Evolutionary conservation across 179 eudicot genomes (phyloP).

Genomic region (Beta corolliflora): DNA sequence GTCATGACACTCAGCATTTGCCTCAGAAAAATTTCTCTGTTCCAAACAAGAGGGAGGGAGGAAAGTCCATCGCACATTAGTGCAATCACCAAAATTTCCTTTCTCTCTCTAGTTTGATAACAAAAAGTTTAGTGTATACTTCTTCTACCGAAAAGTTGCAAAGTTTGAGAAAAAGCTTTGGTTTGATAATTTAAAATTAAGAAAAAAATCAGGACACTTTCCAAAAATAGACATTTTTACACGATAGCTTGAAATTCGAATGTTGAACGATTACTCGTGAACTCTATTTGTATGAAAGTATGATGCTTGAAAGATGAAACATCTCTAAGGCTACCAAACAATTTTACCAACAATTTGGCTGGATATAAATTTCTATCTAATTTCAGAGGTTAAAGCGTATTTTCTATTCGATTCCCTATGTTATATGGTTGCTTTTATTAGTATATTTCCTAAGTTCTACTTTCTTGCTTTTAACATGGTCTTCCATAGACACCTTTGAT

Average conservation of each 20-base stretch:
- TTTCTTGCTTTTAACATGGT: background rate
- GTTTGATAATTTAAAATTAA: background rate
- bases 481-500: too few relatives aligned
- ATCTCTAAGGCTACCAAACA: background rate
- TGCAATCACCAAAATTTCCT: too few relatives aligned
- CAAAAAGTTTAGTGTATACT: too few relatives aligned
- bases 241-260: background rate
- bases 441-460: too few relatives aligned
- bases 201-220: background rate
- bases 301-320: background rate
- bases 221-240: background rate
- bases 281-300: background rate
- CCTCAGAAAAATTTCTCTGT: background rate
- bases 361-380: background rate
- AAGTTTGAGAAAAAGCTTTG: background rate
- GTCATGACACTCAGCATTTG: background rate
- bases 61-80: too few relatives aligned
- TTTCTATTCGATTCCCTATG: background rate
- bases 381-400: background rate
- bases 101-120: too few relatives aligned
- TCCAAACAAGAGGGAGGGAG: too few relatives aligned
- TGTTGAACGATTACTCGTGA: too few relatives aligned
- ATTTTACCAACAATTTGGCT: background rate
- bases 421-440: too few relatives aligned
- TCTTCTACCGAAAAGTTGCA: too few relatives aligned